phyloP scores from a whole-genome alignment of 2,329 filamentous ascomycete genomes.

The Tolypocladium guangdongense region DNA sequence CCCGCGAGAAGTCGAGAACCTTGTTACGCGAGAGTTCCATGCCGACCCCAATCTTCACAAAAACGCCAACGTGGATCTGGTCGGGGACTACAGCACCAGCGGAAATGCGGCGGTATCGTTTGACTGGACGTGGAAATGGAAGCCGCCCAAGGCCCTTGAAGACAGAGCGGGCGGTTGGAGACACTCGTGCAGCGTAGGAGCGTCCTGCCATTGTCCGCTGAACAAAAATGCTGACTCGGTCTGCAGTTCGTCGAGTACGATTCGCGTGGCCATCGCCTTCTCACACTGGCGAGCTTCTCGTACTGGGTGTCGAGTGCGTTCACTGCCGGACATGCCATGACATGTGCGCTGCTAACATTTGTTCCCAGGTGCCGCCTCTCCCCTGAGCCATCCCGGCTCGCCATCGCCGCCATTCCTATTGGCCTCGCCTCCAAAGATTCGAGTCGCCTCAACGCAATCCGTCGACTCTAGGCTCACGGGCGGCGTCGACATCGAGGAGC shows the following conservation, averaged over 20 bases:
- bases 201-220: constrained; percentile 5
- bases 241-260: constrained; percentile 89
- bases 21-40: constrained; percentile 91
- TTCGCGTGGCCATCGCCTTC: constrained; percentile 76
- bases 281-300: constrained; percentile 83
- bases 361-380: constrained; percentile 29
- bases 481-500: constrained; percentile 53
- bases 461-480: constrained; percentile 73
- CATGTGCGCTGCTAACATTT: not conserved
- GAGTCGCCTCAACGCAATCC: constrained; percentile 79
- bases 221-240: constrained; percentile 12
- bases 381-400: constrained; percentile 48
- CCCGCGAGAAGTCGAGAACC: constrained; percentile 76
- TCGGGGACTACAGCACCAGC: constrained; percentile 82
- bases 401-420: constrained; percentile 66
- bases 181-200: constrained; percentile 75
- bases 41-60: constrained; percentile 96
- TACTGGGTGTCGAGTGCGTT: constrained; percentile 82
- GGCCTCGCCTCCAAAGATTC: constrained; percentile 61
- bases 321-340: not conserved
- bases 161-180: constrained; percentile 88
- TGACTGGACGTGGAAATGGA: constrained; percentile 96
- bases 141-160: constrained; percentile 69
- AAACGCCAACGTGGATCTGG: constrained; percentile 86
- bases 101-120: constrained; percentile 80